Evolutionary conservation across 371 early-diverging fungal species (phyloP), one percentile per base, ranked within the genome.

Genomic region (Quaeritorhiza haematococci): DNA sequence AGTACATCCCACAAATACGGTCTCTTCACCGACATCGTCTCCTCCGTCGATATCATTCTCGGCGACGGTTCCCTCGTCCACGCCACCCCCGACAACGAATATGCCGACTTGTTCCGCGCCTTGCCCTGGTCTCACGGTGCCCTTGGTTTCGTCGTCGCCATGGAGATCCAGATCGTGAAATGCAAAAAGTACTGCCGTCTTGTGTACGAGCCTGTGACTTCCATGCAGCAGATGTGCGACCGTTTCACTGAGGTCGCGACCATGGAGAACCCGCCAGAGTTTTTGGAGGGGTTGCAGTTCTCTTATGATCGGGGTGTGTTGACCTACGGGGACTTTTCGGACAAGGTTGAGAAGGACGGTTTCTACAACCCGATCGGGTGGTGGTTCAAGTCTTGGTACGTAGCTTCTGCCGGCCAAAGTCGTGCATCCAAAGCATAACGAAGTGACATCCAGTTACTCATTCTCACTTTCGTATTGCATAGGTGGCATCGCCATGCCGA

Each of bases 91-190:
- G n/a, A n/a, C n/a, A 38, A 10, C n/a, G 70, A 71, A 51, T 68
- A 76, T 60, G 7, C 73, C 4, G 76, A 76, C 43, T 51, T 76
- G 43, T 76, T 73, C 62, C 61, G 58, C 50, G 70, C 68, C 49
- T 48, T 76, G n/a, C 76, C 76, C 8, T 71, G 72, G 76, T 54
- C 58, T 57, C 71, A 76, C 64, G 76, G 76, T 33, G 66, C 69
- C 50, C 52, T 71, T 24, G 76, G 76, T 1, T 76, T 76, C 61
- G 49, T 69, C 29, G 69, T 71, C 24, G 53, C 65, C 33, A 69
- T 63, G 27, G 73, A 72, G 41, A 49, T 76, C 32, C 56, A 68
- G 69, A 67, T 74, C 53, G 68, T 70, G 47, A 70, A 67, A n/a
- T 64, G 64, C 53, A 68, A 71, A 50, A 58, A 67, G 54, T 71